Evolutionary conservation across 2,329 filamentous ascomycete species (phyloP), one percentile per base, ranked within the genome.

Genomic region (Fusarium nanum): DNA sequence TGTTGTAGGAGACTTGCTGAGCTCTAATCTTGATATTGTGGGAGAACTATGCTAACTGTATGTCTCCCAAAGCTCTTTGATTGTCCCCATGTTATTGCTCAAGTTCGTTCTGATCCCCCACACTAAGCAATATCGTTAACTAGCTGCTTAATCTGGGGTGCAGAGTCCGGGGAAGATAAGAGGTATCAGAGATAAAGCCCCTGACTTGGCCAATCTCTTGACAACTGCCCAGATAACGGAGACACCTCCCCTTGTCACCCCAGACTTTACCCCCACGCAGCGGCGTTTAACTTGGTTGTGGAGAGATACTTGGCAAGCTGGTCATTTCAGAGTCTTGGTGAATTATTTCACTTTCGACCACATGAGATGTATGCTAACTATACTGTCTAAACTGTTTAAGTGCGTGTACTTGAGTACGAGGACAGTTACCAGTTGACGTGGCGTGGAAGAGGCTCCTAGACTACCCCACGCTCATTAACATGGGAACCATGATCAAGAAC

Each of bases 121-220:
- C 30, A 22, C 22, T 13, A 23, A 50, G 6, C 3, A 25, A 12
- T 25, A 37, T 13, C 16, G 37, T 32, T 22, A 25, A 23, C 27
- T 37, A 22, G 30, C 12, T 28, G 5, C n/a, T 50, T 46, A 48
- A 20, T 57, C 30, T 25, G 18, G 41, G 27, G 41, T 28, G 9
- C 9, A 56, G 23, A 40, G 14, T 42, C 16, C n/a, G 23, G 46
- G 45, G 40, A 47, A 69, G 66, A 49, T 69, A 57, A 61, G 67
- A 48, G 27, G 41, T 53, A 61, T 62, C 49, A 58, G 44, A 70
- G 67, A 70, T 70, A 70, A 70, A 64, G 45, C 50, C 50, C 55
- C 67, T 55, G 56, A 58, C 62, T 53, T 53, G 23, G 50, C 52
- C 56, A 37, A 32, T 57, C 48, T 47, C 37, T 34, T 32, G 32